Conservation (phyloP, 257 asterid species). For the Solanum paucissectum region DNA sequence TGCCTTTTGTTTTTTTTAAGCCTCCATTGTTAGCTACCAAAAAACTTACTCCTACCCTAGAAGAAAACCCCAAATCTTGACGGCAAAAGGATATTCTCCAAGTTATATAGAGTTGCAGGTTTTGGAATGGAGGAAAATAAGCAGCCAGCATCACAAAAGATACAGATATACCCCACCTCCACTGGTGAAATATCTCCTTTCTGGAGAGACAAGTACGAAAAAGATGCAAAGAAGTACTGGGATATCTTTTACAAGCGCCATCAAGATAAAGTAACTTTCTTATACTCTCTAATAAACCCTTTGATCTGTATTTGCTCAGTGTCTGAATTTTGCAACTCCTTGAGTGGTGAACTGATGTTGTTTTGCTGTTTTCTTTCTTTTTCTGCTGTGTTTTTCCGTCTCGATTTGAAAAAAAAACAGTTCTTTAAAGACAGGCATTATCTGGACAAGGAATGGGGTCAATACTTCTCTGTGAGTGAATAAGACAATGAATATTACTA, state of each 20-base stretch:
- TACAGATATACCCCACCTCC: slow-evolving; percentile 65
- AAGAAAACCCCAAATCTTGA: neutral
- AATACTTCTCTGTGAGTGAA: slow-evolving; percentile 70
- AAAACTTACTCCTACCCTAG: neutral
- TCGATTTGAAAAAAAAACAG: slow-evolving; percentile 18
- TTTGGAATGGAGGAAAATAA: slow-evolving; percentile 10
- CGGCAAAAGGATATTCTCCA: neutral
- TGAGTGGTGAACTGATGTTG: neutral
- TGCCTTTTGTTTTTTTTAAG: too few relatives aligned
- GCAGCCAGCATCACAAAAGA: slow-evolving; percentile 31
- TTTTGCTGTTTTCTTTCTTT: neutral
- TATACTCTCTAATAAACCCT: neutral
- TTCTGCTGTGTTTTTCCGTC: neutral
- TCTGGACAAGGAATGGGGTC: slow-evolving; percentile 97
- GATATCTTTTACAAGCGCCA: slow-evolving; percentile 89
- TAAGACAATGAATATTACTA: neutral
- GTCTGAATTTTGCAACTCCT: neutral
- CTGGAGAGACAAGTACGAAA: slow-evolving; percentile 92
- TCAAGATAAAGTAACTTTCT: slow-evolving; percentile 66
- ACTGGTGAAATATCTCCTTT: slow-evolving; percentile 79
- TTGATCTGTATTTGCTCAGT: neutral
- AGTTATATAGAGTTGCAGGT: slow-evolving; percentile 10
- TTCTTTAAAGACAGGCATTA: slow-evolving; percentile 96
- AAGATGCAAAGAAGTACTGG: slow-evolving; percentile 92
- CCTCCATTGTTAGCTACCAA: neutral